A percentile compares a stretch with the other conserved stretches of the same genome.
Conservation (phyloP, 2,329 filamentous ascomycete genomes). For the Fusarium dimerum region DNA sequence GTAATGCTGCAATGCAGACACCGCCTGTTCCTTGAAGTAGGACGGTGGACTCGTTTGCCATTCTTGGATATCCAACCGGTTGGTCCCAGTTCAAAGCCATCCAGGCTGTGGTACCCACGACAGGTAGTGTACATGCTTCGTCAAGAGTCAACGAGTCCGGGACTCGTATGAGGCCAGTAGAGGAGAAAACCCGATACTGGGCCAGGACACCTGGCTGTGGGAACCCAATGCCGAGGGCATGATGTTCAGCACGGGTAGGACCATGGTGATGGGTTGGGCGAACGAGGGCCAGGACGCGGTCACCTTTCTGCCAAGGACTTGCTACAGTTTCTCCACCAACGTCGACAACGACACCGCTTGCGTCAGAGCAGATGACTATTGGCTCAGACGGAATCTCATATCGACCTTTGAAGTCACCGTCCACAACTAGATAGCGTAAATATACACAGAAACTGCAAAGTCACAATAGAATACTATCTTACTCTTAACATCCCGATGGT, state of each 20-base stretch:
- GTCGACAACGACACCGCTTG: too few species aligned
- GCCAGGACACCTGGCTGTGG: background rate
- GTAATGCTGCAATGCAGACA: too few species aligned
- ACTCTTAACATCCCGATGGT: too few species aligned
- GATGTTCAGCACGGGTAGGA: background rate
- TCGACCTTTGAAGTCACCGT: too few species aligned
- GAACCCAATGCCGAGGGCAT: background rate
- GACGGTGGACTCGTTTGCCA: background rate
- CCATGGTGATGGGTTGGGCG: background rate
- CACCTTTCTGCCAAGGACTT: background rate
- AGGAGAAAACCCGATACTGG: background rate
- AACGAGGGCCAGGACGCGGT: background rate
- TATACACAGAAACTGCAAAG: too few species aligned
- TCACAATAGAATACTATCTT: too few species aligned
- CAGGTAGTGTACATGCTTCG: background rate
- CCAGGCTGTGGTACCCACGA: slow-evolving; percentile 1
- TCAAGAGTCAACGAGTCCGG: background rate
- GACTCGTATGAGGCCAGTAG: too few species aligned
- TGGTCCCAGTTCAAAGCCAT: slow-evolving; percentile 1
- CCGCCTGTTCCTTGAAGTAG: too few species aligned
- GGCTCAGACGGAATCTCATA: too few species aligned
- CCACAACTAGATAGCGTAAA: too few species aligned
- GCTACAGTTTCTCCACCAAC: too few species aligned
- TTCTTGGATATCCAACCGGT: background rate
- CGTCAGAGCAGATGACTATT: too few species aligned